A percentile compares a stretch with the other conserved stretches of the same genome.
Conservation (phyloP, 106 monocot genomes). For the Acorus calamus region DNA sequence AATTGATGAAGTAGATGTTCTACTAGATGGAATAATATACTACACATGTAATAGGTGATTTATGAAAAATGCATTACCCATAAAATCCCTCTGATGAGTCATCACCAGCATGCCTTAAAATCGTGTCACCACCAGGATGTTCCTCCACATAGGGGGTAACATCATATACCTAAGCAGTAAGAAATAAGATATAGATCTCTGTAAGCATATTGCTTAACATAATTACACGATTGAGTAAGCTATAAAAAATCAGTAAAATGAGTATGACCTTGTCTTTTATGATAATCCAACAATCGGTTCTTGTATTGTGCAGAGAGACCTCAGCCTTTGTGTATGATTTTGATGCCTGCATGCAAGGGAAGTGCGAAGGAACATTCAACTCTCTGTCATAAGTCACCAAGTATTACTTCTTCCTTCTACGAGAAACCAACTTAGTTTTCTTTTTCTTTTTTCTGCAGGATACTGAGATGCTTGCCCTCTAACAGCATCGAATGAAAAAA, state of each 20-base stretch:
- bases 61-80: conserved; percentile 41
- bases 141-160: conserved; percentile 96
- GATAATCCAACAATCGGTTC: conserved; percentile 93
- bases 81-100: conserved; percentile 94
- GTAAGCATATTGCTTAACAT: not conserved
- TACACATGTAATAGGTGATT: not conserved
- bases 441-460: too few species aligned
- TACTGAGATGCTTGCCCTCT: too few species aligned
- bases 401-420: too few species aligned
- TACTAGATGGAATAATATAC: too few species aligned
- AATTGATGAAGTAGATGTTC: too few species aligned
- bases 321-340: conserved; percentile 62
- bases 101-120: conserved; percentile 80
- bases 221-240: not conserved
- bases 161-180: conserved; percentile 63
- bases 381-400: too few species aligned
- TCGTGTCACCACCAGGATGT: conserved; percentile 95
- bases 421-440: too few species aligned
- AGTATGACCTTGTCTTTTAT: conserved; percentile 76
- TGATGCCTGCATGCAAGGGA: conserved; percentile 9
- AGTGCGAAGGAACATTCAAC: too few species aligned
- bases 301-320: conserved; percentile 63
- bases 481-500: too few species aligned
- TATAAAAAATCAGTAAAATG: not conserved
- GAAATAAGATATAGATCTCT: not conserved